Percentiles rank a stretch among this genome's conserved stretches.
Evolutionary conservation across 78 protist species (phyloP).

Genomic region (Diacronema lutheri): DNA sequence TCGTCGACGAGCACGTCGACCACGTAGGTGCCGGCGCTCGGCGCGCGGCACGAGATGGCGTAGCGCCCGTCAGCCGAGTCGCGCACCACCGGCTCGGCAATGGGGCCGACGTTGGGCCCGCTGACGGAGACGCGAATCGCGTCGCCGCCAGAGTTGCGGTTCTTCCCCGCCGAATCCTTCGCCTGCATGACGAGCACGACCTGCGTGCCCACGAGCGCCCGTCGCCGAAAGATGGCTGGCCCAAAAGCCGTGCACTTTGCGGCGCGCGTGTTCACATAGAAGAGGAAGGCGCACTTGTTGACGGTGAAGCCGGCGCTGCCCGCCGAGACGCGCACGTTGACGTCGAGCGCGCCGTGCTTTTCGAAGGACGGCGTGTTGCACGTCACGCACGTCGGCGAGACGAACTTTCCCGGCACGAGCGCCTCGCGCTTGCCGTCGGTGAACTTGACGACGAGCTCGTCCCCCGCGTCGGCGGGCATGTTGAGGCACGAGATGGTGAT

Average conservation of each 20-base stretch:
- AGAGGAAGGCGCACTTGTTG: background rate
- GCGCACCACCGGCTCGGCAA: background rate
- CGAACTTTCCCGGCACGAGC: background rate
- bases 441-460: background rate
- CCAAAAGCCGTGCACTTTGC: background rate
- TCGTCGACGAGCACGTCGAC: background rate
- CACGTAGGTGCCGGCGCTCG: background rate
- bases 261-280: background rate
- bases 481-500: background rate
- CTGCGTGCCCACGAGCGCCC: background rate
- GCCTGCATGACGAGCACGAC: background rate
- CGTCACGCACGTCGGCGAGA: background rate
- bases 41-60: background rate
- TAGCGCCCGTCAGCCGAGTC: background rate
- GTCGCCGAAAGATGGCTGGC: background rate
- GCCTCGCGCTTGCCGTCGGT: slow-evolving; percentile 15
- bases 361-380: slow-evolving; percentile 24
- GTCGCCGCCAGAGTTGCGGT: background rate
- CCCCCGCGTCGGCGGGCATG: background rate
- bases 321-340: background rate
- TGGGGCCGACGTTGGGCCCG: background rate
- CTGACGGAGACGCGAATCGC: background rate
- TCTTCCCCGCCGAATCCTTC: background rate
- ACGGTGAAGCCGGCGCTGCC: background rate
- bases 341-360: background rate